Evolutionary conservation across 2,329 filamentous ascomycete species (phyloP), one percentile per base, ranked within the genome.

Genomic region (Arthrinium puccinioides): DNA sequence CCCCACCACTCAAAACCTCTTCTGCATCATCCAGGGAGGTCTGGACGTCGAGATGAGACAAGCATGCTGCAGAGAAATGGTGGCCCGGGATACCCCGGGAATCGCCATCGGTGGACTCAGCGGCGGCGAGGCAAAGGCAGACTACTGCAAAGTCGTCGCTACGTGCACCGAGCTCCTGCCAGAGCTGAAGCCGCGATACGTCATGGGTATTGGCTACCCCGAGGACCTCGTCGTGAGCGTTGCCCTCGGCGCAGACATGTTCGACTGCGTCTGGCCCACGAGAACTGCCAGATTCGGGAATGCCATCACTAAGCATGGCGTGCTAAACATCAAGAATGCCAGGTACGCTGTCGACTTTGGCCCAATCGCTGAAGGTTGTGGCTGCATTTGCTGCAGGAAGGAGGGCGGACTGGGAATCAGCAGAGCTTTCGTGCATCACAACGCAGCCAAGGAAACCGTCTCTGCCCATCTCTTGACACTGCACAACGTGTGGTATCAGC

Each of bases 211-310:
- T 49, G 88, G 92, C 10, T 98, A 96, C 60, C 92, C 92, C 2
- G 92, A 97, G 64, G 92, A 98, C 55, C 70, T 98, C 39, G 77
- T 98, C 2, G 89, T 98, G 26, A 94, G 87, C 37, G 82, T 96
- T 4, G 92, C 92, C 2, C 72, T 98, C 1, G 92, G 92, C 4
- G 92, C 92, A 33, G 92, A 98, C 63, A 98, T 98, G 92, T 98
- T 98, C 57, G 92, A 98, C 63, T 98, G 94, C 56, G 92, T 98
- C 6, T 98, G 92, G 92, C 94, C 92, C 2, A 97, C 92, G 5
- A 74, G 92, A 37, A 98, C 92, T 24, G 92, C 92, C 56, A 80
- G 92, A 23, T 98, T 98, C 55, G 92, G 94, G 42, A 96, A 96
- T 55, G 92, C 90, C 25, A 77, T 98, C 41, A 96, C 90, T 3